phyloP scores from a whole-genome alignment of 2,329 filamentous ascomycete species.

The Trichophyton simii region DNA sequence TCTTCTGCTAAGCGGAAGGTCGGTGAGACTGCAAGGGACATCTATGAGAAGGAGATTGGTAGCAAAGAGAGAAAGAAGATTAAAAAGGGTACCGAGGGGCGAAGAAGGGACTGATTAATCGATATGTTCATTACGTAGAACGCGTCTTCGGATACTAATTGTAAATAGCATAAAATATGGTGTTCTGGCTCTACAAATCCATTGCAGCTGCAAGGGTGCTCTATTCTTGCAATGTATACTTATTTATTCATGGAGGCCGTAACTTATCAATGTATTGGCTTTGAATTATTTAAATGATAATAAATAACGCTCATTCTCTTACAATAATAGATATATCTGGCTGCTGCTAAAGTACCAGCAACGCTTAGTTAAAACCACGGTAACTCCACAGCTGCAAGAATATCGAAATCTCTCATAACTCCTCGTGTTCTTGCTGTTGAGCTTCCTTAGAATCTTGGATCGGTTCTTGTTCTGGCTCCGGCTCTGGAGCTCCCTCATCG shows the following conservation, averaged over 20 bases:
- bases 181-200: not conserved
- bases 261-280: not conserved
- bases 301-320: not conserved
- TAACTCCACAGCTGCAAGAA: not conserved
- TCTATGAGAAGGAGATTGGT: conserved; percentile 33
- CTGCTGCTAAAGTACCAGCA: not conserved
- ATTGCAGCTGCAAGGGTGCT: not conserved
- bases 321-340: not conserved
- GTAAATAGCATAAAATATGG: not conserved
- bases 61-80: conserved; percentile 34
- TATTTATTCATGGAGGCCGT: not conserved
- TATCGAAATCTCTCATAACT: conserved; percentile 19
- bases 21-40: conserved; percentile 40
- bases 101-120: conserved; percentile 18
- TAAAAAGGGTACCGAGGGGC: conserved; percentile 33
- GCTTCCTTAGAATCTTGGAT: not conserved
- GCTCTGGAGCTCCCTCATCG: conserved; percentile 24
- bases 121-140: not conserved
- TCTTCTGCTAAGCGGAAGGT: conserved; percentile 64
- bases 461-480: not conserved
- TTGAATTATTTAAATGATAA: not conserved
- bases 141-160: not conserved
- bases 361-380: not conserved
- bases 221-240: not conserved
- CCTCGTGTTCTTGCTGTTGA: conserved; percentile 31